Evolutionary conservation across 129 eudicot species (phyloP).

Genomic region (Pulicaria dysenterica): DNA sequence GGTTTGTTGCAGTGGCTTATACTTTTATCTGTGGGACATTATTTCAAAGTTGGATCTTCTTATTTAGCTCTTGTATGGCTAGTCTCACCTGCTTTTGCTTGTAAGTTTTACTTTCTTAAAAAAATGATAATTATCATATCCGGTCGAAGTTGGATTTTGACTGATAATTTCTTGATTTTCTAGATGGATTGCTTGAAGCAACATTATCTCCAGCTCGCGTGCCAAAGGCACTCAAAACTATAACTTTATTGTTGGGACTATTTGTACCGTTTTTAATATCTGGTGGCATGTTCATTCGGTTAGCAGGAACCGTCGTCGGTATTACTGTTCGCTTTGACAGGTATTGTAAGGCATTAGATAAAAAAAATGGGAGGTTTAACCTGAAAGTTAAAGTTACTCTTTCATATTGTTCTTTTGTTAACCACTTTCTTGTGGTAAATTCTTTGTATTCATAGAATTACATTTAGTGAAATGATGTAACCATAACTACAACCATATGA

Average conservation of each 20-base stretch:
- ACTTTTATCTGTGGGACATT: slow-evolving; percentile 59
- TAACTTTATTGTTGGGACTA: slow-evolving; percentile 70
- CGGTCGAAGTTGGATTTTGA: not conserved
- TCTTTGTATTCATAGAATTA: slow-evolving; percentile 2
- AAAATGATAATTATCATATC: not conserved
- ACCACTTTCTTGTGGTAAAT: not conserved
- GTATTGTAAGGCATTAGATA: slow-evolving; percentile 37
- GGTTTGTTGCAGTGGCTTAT: slow-evolving; percentile 90
- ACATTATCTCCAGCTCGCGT: slow-evolving; percentile 77
- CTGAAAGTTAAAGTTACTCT: not conserved
- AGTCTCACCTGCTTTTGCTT: slow-evolving; percentile 86
- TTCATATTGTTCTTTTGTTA: not conserved
- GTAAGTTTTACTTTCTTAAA: slow-evolving; percentile 55
- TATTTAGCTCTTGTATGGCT: slow-evolving; percentile 86
- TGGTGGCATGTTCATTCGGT: slow-evolving; percentile 72
- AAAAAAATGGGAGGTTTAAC: not conserved
- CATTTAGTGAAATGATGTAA: slow-evolving; percentile 8
- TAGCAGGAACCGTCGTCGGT: slow-evolving; percentile 73
- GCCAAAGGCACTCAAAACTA: slow-evolving; percentile 81
- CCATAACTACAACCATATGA: not conserved
- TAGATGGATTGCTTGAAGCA: slow-evolving; percentile 97
- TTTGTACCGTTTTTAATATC: slow-evolving; percentile 74
- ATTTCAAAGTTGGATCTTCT: slow-evolving; percentile 70
- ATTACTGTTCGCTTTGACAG: slow-evolving; percentile 79
- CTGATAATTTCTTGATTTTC: slow-evolving; percentile 37